phyloP scores from a whole-genome alignment of 2,329 filamentous ascomycete species.

The Fusarium odoratissimum region DNA sequence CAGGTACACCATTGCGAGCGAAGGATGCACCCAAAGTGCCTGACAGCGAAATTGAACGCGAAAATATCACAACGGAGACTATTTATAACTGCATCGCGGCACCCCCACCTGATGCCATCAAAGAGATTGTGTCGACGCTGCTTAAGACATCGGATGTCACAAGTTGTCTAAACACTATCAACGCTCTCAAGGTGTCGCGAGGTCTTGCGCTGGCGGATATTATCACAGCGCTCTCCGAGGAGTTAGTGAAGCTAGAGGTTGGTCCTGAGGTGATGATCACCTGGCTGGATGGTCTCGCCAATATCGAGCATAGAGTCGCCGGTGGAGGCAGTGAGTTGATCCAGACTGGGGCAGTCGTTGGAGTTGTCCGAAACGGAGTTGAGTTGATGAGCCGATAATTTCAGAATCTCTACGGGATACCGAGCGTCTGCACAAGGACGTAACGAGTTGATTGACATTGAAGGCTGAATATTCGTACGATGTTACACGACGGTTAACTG shows the following conservation, averaged over 20 bases:
- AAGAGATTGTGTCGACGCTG: slow-evolving; percentile 84
- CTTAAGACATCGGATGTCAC: slow-evolving; percentile 88
- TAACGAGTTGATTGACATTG: neutral
- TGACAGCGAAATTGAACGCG: slow-evolving; percentile 76
- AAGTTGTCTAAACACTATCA: slow-evolving; percentile 87
- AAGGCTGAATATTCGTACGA: neutral
- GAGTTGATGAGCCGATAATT: slow-evolving; percentile 68
- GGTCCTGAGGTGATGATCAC: slow-evolving; percentile 86
- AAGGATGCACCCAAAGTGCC: slow-evolving; percentile 69
- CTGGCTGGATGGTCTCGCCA: slow-evolving; percentile 91
- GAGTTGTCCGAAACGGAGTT: slow-evolving; percentile 86
- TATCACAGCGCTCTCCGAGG: slow-evolving; percentile 84
- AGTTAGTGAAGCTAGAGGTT: slow-evolving; percentile 85
- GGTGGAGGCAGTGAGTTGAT: slow-evolving; percentile 88
- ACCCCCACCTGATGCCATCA: slow-evolving; percentile 89
- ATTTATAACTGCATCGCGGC: slow-evolving; percentile 99
- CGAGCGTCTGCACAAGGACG: neutral
- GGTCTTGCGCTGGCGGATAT: slow-evolving; percentile 95
- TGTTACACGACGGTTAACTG: neutral
- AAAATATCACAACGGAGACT: slow-evolving; percentile 85
- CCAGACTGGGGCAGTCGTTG: slow-evolving; percentile 93
- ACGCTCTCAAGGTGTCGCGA: slow-evolving; percentile 84
- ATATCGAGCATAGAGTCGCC: slow-evolving; percentile 91
- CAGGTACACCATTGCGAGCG: slow-evolving; percentile 74
- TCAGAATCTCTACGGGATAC: neutral